Conservation (phyloP, 2,329 filamentous ascomycete species). For the Sporothrix mexicana region DNA sequence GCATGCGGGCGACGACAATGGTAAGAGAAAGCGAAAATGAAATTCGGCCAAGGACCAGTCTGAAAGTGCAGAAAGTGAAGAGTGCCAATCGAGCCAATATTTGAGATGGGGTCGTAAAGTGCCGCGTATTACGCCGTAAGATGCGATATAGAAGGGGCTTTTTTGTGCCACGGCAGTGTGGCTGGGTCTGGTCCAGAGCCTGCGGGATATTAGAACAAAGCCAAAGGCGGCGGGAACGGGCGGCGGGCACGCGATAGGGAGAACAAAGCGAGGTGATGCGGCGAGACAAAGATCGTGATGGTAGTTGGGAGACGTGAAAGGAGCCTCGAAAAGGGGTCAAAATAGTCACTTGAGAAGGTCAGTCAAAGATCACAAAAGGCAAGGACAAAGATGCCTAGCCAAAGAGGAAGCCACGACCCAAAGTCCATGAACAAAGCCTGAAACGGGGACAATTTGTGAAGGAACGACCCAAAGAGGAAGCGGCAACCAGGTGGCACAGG, state of each 20-base stretch:
- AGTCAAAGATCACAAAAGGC: neutral
- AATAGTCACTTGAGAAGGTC: neutral
- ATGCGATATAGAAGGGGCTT: neutral
- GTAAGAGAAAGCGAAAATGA: too few species aligned
- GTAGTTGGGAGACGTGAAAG: neutral
- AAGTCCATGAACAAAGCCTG: neutral
- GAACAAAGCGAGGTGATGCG: neutral
- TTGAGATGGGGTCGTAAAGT: neutral
- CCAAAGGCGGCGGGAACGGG: conserved; percentile 14
- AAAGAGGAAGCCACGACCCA: conserved; percentile 21
- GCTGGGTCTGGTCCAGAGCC: conserved; percentile 16
- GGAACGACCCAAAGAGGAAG: conserved; percentile 20
- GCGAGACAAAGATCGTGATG: neutral
- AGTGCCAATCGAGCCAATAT: too few species aligned
- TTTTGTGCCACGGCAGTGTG: conserved; percentile 14
- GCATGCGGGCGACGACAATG: conserved; percentile 10
- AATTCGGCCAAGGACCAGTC: neutral
- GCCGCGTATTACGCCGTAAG: conserved; percentile 20
- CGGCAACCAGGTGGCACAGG: neutral
- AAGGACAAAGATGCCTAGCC: neutral
- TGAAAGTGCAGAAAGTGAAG: neutral
- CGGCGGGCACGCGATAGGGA: neutral
- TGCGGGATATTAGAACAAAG: conserved; percentile 6
- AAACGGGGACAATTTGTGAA: conserved; percentile 26
- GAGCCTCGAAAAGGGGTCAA: neutral